Evolutionary conservation across 805 yeast species (phyloP), one percentile per base, ranked within the genome.

Genomic region (Vanderwaltozyma polyspora): DNA sequence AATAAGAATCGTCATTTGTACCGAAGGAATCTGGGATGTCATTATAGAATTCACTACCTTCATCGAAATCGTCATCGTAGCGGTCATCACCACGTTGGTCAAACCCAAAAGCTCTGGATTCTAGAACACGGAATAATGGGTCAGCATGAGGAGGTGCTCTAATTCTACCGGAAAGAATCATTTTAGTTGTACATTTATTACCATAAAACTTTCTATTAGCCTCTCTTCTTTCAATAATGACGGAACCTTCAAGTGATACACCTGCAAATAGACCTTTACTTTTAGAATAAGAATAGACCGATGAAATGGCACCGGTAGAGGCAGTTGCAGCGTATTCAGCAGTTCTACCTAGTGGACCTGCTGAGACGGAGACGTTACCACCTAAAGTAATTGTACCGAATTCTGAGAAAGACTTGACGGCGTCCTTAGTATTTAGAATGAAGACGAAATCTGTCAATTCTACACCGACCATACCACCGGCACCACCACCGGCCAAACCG

Each of bases 291-390:
- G 96, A 66, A 55, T 89, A 89, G 13, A 89, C 79, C 6, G 97
- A 94, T 4, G 96, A 83, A 4, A 86, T 91, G 34, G 79, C 69
- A 47, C 79, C 79, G 37, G 85, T 60, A 4, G 95, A 84, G 1
- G 96, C 97, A 19, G 93, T 73, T 15, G 95, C 97, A 13, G 93
- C 94, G 32, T 94, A 96, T 61, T 89, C 98, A 3, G 96, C 98
- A 48, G 83, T 86, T 62, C 98, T 76, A 36, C 98, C 98, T 44
- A 91, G 64, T 1, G 97, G 97, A 28, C 98, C 98, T 1, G 96
- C 97, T 11, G 98, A 95, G 24, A 89, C 79, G 14, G 95, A 85
- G 19, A 89, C 70, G 51, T 89, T 89, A 43, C 96, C 95, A 49
- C 98, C 98, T 32, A 89, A 67, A 2, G 97, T 91, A 39, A 89